Base-by-base conservation (phyloP, 2,329 filamentous ascomycete genomes). In the Arthrobotrys entomopaga region DNA sequence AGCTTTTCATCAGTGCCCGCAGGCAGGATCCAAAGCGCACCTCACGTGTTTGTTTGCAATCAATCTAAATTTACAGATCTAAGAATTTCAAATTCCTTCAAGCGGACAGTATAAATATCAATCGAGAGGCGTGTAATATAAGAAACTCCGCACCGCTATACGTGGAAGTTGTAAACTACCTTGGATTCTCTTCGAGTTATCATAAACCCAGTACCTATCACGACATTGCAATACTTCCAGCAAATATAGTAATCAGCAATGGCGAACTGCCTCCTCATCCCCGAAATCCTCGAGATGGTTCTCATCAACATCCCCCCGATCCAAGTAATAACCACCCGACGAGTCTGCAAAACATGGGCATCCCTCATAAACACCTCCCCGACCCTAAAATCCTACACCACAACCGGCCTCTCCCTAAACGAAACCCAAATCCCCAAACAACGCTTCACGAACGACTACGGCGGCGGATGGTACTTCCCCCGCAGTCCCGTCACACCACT, bases 201-300 rank as follows among this genome's bases (percentile, higher is more conserved):
- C 29, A n/a, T n/a, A 8, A 34, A 3, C 6, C 29, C 29, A 8
- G 29, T 34, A 10, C 6, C 29, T 34, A 10, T 6, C 29, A 10
- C 29, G 1, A 5, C 29, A 34, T 34, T 10, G 6, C 29, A 5
- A 29, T 7, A 1, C 5, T 10, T 34, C 29, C 29, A 34, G 10
- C 29, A 8, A 1, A 34, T 34, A 20, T n/a, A n/a, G 49, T 1
- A 2, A 20, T 13, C 20, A 7, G 11, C n/a, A 13, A 50, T 50
- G 48, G 48, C 26, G 1, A 20, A 58, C 16, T 58, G 19, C 24
- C 29, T 56, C 52, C 13, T 19, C n/a, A 56, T 56, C 52, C 52
- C 52, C 26, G 52, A 56, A 42, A 8, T 56, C 24, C 52, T 56
- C 26, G 52, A 56, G 8, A 56, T 42, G n/a, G 20, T 56, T 26